Evolutionary conservation across 306 rosid species (phyloP).

Genomic region (Sphenostylis stenocarpa): DNA sequence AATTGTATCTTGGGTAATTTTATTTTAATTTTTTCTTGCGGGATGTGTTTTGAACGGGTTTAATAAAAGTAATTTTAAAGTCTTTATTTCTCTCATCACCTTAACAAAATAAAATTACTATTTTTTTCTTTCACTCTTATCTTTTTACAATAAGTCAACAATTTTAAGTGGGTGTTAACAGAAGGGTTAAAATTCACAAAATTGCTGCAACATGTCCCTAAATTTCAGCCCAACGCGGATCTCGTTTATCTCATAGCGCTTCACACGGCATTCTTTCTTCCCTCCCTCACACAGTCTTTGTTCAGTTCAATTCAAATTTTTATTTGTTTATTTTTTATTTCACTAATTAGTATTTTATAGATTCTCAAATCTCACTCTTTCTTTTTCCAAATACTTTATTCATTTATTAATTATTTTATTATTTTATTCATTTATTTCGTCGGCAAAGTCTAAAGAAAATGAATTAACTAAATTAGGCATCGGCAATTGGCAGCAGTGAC

Average conservation of each 20-base stretch:
- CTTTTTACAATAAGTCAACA: too few species aligned
- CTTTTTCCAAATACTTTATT: background rate
- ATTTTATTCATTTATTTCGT: background rate
- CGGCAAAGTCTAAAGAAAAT: constrained; percentile 14
- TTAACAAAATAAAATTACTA: too few species aligned
- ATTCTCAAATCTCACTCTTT: background rate
- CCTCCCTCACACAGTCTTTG: background rate
- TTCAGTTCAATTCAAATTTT: background rate
- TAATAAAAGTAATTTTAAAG: too few species aligned
- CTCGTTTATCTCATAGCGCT: background rate
- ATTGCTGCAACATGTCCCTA: background rate
- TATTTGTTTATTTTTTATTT: background rate
- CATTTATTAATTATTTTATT: background rate
- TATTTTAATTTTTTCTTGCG: too few species aligned
- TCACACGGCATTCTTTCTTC: background rate
- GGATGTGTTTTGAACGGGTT: too few species aligned
- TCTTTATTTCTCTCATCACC: too few species aligned
- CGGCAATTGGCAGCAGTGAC: constrained; percentile 8
- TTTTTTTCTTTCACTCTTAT: too few species aligned
- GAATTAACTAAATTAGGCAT: background rate
- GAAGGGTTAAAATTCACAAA: background rate
- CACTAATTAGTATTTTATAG: background rate
- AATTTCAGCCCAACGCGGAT: background rate
- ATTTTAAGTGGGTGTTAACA: too few species aligned
- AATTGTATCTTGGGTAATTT: too few species aligned